Evolutionary conservation across 108 stramenopile species (phyloP), one percentile per base, ranked within the genome.

Genomic region (Discostella pseudostelligera): DNA sequence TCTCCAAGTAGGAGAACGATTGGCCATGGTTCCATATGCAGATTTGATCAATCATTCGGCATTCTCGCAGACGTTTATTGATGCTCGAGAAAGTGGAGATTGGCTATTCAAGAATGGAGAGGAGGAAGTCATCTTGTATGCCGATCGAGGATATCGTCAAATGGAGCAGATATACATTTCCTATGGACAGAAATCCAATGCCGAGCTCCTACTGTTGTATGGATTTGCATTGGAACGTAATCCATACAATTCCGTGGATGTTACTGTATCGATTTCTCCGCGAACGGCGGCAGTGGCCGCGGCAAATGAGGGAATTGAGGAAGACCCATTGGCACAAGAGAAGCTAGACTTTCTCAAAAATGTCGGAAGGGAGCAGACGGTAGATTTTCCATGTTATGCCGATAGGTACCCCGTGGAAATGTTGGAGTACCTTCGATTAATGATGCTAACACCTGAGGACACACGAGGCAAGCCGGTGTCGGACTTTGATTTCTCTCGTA

Each of bases 1-100:
- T 71, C 60, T 88, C 22, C 70, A 74, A 42, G 76, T 80, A 39
- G 97, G 94, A 9, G 95, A 96, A 66, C 72, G 88, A 24, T 60
- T 96, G 16, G 93, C 95, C 7, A 67, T 98, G 80, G 95, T 95
- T 10, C 97, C 97, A 6, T 98, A 98, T 74, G 95, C 94, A 14
- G 97, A 98, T 76, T 70, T 98, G 26, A 96, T 98, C 70, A 98
- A 98, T 67, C 97, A 98, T 69, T 95, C 93, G 56, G 94, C 96
- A 1, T 98, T 90, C 72, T 92, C 90, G 0, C 76, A 82, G 49
- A 81, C 89, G 2, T 95, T 86, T 66, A 84, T 95, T 48, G 89
- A 92, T 64, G 90, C 89, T 2, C 65, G 90, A 54, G 83, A 89
- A 57, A 69, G 54, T 43, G 89, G 93, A 62, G 88, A 89, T 57